A percentile compares a stretch with the other conserved stretches of the same genome.
Conservation (phyloP, 2,329 filamentous ascomycete species). For the Furcasterigmium sp. region DNA sequence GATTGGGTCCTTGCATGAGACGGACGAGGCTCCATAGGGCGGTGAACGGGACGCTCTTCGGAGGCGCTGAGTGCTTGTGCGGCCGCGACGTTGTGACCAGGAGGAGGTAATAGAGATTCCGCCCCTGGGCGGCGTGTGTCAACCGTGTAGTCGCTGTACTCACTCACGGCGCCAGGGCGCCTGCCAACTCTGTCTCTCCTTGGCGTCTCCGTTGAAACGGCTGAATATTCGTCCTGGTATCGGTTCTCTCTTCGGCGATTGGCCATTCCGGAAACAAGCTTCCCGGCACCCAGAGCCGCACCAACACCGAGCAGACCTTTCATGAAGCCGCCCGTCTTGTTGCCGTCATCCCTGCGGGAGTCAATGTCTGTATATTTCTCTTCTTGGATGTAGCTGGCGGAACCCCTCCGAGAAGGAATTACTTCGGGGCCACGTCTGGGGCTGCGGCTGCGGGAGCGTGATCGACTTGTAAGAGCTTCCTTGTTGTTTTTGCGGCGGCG, state of each 20-base stretch:
- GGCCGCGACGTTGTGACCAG: constrained; percentile 35
- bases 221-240: constrained; percentile 57
- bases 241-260: constrained; percentile 41
- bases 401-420: constrained; percentile 45
- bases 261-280: constrained; percentile 54
- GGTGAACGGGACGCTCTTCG: constrained; percentile 28
- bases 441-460: constrained; percentile 26
- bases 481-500: constrained; percentile 35
- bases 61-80: constrained; percentile 43
- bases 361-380: constrained; percentile 58
- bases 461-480: constrained; percentile 32
- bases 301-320: constrained; percentile 56
- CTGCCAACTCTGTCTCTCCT: constrained; percentile 37
- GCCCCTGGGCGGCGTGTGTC: constrained; percentile 24
- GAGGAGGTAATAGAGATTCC: constrained; percentile 41
- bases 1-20: constrained; percentile 39
- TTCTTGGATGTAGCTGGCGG: constrained; percentile 53
- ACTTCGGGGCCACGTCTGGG: constrained; percentile 40
- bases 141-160: constrained; percentile 44
- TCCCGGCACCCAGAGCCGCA: constrained; percentile 57
- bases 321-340: constrained; percentile 46
- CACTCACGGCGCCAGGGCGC: constrained; percentile 37
- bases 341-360: constrained; percentile 27
- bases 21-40: constrained; percentile 41
- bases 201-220: constrained; percentile 57